A percentile compares a stretch with the other conserved stretches of the same genome.
Evolutionary conservation across 2,329 filamentous ascomycete genomes (phyloP).

Genomic region (Incumbomyces delicatus): DNA sequence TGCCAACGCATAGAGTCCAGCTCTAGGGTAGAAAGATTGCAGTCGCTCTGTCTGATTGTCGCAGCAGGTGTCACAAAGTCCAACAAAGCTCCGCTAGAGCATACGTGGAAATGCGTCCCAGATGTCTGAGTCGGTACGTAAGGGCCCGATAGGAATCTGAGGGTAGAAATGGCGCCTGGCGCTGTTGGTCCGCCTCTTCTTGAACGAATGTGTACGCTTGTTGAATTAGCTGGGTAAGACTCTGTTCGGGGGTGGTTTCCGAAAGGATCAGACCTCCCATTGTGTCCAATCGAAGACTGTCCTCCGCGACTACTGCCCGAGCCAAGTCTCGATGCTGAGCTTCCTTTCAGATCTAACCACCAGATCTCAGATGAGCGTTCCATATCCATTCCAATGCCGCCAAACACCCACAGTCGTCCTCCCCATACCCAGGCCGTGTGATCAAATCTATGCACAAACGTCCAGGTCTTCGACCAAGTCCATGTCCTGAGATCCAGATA

Average conservation of each 20-base stretch:
- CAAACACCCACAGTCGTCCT: slow-evolving; percentile 91
- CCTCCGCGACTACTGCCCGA: slow-evolving; percentile 33
- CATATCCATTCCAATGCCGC: slow-evolving; percentile 90
- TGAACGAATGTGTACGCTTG: slow-evolving; percentile 47
- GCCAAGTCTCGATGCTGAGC: slow-evolving; percentile 61
- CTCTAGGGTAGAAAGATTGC: slow-evolving; percentile 81
- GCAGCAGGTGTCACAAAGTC: slow-evolving; percentile 91
- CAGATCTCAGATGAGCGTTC: slow-evolving; percentile 92
- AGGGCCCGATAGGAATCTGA: slow-evolving; percentile 80
- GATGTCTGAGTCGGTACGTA: slow-evolving; percentile 81
- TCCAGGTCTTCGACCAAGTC: slow-evolving; percentile 95
- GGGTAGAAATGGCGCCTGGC: slow-evolving; percentile 77
- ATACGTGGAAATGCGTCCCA: slow-evolving; percentile 90
- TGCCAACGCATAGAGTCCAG: slow-evolving; percentile 84
- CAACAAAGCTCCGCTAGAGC: slow-evolving; percentile 81
- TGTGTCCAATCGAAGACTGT: not conserved
- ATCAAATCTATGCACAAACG: slow-evolving; percentile 88
- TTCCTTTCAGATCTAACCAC: slow-evolving; percentile 93
- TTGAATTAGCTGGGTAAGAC: slow-evolving; percentile 64
- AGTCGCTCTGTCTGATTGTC: slow-evolving; percentile 76
- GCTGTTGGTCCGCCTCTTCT: slow-evolving; percentile 49
- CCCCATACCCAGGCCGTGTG: slow-evolving; percentile 91
- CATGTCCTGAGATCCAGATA: slow-evolving; percentile 95
- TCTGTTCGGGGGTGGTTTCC: slow-evolving; percentile 30
- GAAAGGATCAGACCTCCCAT: slow-evolving; percentile 29